Evolutionary conservation across 495 filamentous ascomycete genomes (phyloP).

Genomic region (Penicillium herquei): DNA sequence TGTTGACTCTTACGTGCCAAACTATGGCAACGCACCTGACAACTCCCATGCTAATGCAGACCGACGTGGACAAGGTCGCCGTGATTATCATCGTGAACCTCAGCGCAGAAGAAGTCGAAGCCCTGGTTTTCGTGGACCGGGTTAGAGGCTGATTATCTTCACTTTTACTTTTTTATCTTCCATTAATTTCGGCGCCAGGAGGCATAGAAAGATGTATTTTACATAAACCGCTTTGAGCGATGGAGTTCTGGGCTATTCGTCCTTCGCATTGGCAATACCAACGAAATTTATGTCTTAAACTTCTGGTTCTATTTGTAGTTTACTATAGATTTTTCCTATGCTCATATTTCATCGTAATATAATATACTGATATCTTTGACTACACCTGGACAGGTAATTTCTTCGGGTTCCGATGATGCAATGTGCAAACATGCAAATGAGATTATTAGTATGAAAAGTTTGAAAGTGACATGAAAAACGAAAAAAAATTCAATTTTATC

Average conservation of each 20-base stretch:
- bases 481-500: no score
- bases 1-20: conserved; percentile 43
- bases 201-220: not conserved
- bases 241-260: no score
- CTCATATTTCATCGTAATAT: not conserved
- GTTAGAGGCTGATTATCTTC: conserved; percentile 5
- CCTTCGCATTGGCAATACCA: no score
- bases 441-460: no score
- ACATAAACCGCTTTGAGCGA: not conserved
- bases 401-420: no score
- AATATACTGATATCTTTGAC: no score
- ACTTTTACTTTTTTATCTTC: not conserved
- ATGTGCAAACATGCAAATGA: no score
- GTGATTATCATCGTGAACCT: conserved; percentile 36
- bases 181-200: not conserved
- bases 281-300: no score
- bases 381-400: no score
- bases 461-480: no score
- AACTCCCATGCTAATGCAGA: conserved; percentile 18
- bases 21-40: conserved; percentile 27
- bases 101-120: conserved; percentile 41
- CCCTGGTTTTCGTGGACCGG: conserved; percentile 29
- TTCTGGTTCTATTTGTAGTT: not conserved
- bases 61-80: conserved; percentile 24
- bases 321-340: not conserved